Evolutionary conservation across 2,329 filamentous ascomycete species (phyloP), one percentile per base, ranked within the genome.

Genomic region (Xylaria polymorpha): DNA sequence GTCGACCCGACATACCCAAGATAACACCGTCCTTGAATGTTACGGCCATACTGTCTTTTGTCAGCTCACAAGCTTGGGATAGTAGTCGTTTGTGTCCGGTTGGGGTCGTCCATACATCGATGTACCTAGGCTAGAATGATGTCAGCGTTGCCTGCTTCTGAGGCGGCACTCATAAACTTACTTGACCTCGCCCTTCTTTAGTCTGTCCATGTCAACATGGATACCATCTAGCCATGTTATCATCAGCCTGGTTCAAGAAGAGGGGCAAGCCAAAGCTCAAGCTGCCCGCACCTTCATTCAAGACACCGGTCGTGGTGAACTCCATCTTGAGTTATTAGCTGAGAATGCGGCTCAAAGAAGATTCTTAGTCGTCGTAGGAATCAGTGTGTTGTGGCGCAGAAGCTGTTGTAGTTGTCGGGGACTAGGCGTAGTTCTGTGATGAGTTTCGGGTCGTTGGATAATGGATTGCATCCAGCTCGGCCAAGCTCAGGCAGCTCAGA

Each of bases 121-220:
- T 72, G 96, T 99, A 85, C 96, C 96, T 77, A 99, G 87, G 85
- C 94, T 97, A 76, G 46, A 51, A 56, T 37, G 61, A 68, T 46
- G 67, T 66, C 61, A 72, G 68, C 59, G 14, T 73, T 53, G 72
- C 46, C 71, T 73, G 70, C 80, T 83, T 79, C 79, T 67, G 73
- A 63, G 43, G 37, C 12, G 48, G 56, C 55, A 29, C 32, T 57
- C 5, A 8, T 25, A 41, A 71, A 85, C 94, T 84, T 85, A 98
- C 94, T 99, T 99, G 81, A 99, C 95, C 86, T 99, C 96, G 71
- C 96, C 96, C 83, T 94, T 96, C 91, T 99, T 99, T 82, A 99
- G 85, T 79, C 96, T 92, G 79, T 98, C 93, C 96, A 99, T 99
- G 80, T 99, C 96, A 77, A 99, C 87, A 82, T 99, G 96, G 81